Evolutionary conservation across 1,284 basidiomycete species (phyloP), one percentile per base, ranked within the genome.

Genomic region (Austroboletus niveus): DNA sequence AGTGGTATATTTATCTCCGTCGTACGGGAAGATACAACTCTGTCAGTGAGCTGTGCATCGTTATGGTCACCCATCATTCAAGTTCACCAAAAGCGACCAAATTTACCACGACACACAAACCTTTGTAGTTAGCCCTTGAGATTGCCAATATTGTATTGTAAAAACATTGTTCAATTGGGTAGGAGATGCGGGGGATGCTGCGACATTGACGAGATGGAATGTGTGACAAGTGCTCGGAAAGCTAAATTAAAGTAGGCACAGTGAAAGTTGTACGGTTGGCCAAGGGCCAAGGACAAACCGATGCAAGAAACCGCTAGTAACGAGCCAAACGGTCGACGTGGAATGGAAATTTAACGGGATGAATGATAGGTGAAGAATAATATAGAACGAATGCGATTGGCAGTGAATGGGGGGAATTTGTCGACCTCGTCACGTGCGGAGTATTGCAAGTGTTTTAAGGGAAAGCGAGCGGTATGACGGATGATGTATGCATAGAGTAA

Each of bases 351-450:
- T 61, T 48, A 54, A 62, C 55, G 58, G 27, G 27, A 29, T 5
- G 57, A 66, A 69, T 69, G 73, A 85, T 85, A 86, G 79, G 73
- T 85, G 81, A 85, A 80, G 77, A 85, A 88, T 87, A 87, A 88
- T 78, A 79, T 82, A 81, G 73, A 79, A 78, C 70, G 73, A 75
- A 74, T 73, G 73, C 75, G 70, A 72, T 62, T 60, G 64, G 59
- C 58, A 63, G 57, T 57, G 64, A 62, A 68, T 67, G 49, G 56
- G 64, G 57, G 57, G 58, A 63, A 66, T 60, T 61, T 68, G 72
- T 71, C 71, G 70, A 70, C 72, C 71, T 73, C 71, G 70, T 73
- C 72, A 70, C 71, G 69, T 69, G 69, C 50, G 55, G 60, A 60
- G 61, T 60, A 45, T 58, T 63, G 64, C 69, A 56, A 59, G 63